Base-by-base conservation (phyloP, 2,329 filamentous ascomycete species). In the Pseudogymnoascus pannorum region DNA sequence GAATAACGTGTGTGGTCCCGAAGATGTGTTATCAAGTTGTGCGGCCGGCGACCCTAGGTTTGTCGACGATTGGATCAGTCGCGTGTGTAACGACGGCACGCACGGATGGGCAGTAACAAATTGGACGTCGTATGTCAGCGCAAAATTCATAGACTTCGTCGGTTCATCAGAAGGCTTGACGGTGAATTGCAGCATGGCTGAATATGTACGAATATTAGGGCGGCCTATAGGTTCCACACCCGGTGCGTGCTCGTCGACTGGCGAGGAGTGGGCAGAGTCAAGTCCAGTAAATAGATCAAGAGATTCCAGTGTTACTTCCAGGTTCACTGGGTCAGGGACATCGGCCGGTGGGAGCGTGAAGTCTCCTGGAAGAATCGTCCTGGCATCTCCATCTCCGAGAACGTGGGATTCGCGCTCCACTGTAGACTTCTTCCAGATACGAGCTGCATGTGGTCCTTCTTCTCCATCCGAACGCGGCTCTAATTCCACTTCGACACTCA, bases 31-130 rank as follows among this genome's bases (percentile, higher is more conserved):
- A 18, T 66, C 61, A 38, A 64, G 14, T 64, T 84, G 80, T 61
- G 81, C 79, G 62, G 84, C 79, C 67, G 81, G 81, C 59, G 84
- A 83, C 1, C 80, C 83, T 18, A 84, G 82, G 67, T 82, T 86
- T 1, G 79, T 79, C 0, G 83, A 81, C 12, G 83, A 83, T 68
- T 81, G 84, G 58, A 87, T 69, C 60, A 86, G 80, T 64, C 79
- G 81, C 2, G 84, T 80, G 61, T 80, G 77, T 58, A 78, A 77
- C 1, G 83, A 84, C 1, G 82, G 79, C 4, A 82, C 78, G 66
- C 86, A 88, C 0, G 86, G 86, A 66, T 87, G 84, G 0, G 84
- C 84, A 0, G 86, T 87, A 16, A 87, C 82, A 69, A 88, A 88
- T 66, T 81, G 81, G 20, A 87, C 78, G 62, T 88, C 85, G 65